Conservation (phyloP, 768 basidiomycete species). For the Holtermannia corniformis region DNA sequence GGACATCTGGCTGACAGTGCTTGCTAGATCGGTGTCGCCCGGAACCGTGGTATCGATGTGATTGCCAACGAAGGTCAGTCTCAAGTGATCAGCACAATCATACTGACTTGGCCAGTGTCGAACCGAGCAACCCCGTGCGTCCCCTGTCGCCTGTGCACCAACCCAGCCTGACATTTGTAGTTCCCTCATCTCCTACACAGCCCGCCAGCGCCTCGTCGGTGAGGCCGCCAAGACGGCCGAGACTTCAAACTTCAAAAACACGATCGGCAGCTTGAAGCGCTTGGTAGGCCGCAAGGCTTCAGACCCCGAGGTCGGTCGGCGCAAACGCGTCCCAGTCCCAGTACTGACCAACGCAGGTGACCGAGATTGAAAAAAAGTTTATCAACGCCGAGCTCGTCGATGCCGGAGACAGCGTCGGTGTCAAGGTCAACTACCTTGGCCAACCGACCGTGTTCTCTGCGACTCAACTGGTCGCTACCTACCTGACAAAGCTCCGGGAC, state of each 20-base stretch:
- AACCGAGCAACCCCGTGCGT: conserved; percentile 92
- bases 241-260: conserved; percentile 96
- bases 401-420: conserved; percentile 69
- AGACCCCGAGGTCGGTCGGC: conserved; percentile 62
- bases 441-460: conserved; percentile 70
- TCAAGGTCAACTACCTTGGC: conserved; percentile 79
- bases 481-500: conserved; percentile 81
- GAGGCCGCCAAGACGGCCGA: conserved; percentile 96
- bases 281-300: conserved; percentile 69
- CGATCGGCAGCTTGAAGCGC: conserved; percentile 83
- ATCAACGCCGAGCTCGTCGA: conserved; percentile 80
- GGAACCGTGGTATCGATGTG: conserved; percentile 95
- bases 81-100: too few relatives aligned
- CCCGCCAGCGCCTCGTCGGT: conserved; percentile 81
- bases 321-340: background rate
- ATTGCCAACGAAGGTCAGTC: conserved; percentile 95
- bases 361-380: conserved; percentile 79
- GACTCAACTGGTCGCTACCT: conserved; percentile 86
- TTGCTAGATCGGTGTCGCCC: conserved; percentile 88
- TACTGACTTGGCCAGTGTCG: too few relatives aligned
- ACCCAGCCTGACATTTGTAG: conserved; percentile 43
- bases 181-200: conserved; percentile 88
- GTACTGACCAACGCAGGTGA: conserved; percentile 46
- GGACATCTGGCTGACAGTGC: conserved; percentile 4
- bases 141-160: background rate